A percentile compares a stretch with the other conserved stretches of the same genome.
Conservation (phyloP, 768 basidiomycete species). For the Boletus reticulatus region DNA sequence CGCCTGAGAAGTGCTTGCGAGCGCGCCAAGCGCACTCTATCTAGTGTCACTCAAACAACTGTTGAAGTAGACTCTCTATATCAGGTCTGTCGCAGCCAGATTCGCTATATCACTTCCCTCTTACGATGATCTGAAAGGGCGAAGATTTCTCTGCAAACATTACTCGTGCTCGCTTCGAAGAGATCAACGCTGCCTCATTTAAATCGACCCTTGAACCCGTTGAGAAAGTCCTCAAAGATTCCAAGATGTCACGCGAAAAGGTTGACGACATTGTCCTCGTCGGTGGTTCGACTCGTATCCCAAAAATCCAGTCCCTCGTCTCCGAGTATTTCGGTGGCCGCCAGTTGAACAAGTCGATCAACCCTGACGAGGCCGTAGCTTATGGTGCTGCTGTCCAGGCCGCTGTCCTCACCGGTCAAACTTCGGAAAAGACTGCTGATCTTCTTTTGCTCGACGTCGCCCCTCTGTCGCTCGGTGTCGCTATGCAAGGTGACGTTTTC, state of each 20-base stretch:
- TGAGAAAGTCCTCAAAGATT: conserved; percentile 98
- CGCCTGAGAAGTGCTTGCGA: conserved; percentile 97
- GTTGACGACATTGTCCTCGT: conserved; percentile 99
- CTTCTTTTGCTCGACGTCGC: conserved; percentile 98
- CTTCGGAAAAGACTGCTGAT: conserved; percentile 98
- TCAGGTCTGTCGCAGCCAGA: conserved; percentile 53
- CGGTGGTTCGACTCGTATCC: conserved; percentile 99
- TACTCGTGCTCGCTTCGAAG: conserved; percentile 99
- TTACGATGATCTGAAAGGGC: conserved; percentile 50
- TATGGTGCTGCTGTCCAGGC: conserved; percentile 99
- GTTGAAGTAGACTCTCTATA: conserved; percentile 99
- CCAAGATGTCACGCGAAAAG: conserved; percentile 96
- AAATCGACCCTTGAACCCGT: conserved; percentile 98
- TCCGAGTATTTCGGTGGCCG: conserved; percentile 99
- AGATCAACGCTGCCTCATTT: conserved; percentile 94
- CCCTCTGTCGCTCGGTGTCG: conserved; percentile 97
- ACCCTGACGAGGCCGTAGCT: conserved; percentile 99
- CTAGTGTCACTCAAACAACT: conserved; percentile 97
- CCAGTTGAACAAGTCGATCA: conserved; percentile 99
- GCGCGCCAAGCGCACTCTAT: conserved; percentile 98
- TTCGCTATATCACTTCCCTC: neutral
- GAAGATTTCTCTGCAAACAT: conserved; percentile 99
- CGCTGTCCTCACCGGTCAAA: conserved; percentile 97
- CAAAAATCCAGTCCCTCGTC: conserved; percentile 96
- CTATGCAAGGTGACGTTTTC: conserved; percentile 99